phyloP scores from a whole-genome alignment of 2,329 filamentous ascomycete genomes.

The Domatiomyces catenatus region DNA sequence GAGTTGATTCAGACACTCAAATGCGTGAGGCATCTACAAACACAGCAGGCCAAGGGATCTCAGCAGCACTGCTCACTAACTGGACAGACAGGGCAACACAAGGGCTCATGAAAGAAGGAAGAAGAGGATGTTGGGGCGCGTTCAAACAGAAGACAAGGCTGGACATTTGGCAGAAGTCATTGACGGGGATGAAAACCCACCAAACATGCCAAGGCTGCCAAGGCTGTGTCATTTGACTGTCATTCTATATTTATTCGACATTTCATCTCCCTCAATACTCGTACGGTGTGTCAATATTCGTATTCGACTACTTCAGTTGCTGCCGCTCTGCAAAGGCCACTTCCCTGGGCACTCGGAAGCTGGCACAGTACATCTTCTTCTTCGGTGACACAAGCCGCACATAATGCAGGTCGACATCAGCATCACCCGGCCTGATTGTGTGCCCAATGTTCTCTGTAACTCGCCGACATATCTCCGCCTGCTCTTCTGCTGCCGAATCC shows the following conservation, averaged over 20 bases:
- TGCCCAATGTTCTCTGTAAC: conserved; percentile 47
- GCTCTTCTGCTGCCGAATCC: conserved; percentile 51
- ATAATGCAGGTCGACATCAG: conserved; percentile 41
- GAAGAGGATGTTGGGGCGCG: neutral
- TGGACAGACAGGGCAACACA: neutral
- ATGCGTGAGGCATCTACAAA: neutral
- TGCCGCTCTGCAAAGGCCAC: conserved; percentile 51
- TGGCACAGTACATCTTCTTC: conserved; percentile 95
- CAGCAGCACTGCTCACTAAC: neutral
- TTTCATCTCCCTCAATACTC: too few species aligned
- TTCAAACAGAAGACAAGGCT: neutral
- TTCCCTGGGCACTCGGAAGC: conserved; percentile 65
- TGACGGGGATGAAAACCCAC: neutral
- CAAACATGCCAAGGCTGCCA: neutral
- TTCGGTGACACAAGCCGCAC: conserved; percentile 82
- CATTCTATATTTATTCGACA: too few species aligned
- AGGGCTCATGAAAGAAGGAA: neutral
- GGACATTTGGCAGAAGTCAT: neutral
- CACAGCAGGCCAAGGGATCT: neutral
- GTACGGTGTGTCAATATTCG: too few species aligned
- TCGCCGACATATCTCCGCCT: conserved; percentile 48
- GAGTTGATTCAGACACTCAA: neutral
- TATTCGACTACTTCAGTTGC: neutral
- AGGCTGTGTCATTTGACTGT: too few species aligned
- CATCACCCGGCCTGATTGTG: conserved; percentile 40